Base-by-base conservation (phyloP, 306 rosid species). In the Medicago lupulina region DNA sequence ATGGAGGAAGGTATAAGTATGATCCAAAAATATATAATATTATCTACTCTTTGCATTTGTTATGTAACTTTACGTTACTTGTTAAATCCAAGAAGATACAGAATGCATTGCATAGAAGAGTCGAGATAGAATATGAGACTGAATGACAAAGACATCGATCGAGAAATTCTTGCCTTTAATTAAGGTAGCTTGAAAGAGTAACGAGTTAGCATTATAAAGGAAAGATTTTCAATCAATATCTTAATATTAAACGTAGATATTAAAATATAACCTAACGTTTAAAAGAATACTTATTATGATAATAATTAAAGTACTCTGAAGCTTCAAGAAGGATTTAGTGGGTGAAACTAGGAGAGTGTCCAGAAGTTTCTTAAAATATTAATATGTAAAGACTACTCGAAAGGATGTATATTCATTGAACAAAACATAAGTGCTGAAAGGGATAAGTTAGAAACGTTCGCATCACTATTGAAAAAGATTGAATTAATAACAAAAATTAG, bases 1-100 rank as follows among this genome's bases (percentile, higher is more conserved):
- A 67, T 74, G 79, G 79, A 74, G 83, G 74, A 21, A 74, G 83
- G 76, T 74, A 64, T 64, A 74, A 19, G 71, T 54, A 57, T 57
- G 66, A 41, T 46, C 19, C 54, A 44, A 55, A 19, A 63, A 8
- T 12, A 62, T 57, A 57, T 23, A 57, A 21, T 12, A 57, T 10
- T 57, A 18, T 18, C 51, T 9, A 10, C 17, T 41, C 9, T 38
- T 15, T 28, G 36, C 51, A 54, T 54, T 54, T 18, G 60, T 14
- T 47, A 46, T 3, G 10, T 47, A 34, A 59, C 14, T 11, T 49
- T 16, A 7, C 9, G 58, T 51, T 21, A 51, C 21, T 51, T 51
- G 16, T 51, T 51, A 51, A 7, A 51, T 51, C 31, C 31, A 28
- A 28, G 31, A 28, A 28, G 4, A 2, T 21, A 51, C 18, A 55